Conservation (phyloP, 176 grass and related monocot genomes). For the Cymbopogon citratus region DNA sequence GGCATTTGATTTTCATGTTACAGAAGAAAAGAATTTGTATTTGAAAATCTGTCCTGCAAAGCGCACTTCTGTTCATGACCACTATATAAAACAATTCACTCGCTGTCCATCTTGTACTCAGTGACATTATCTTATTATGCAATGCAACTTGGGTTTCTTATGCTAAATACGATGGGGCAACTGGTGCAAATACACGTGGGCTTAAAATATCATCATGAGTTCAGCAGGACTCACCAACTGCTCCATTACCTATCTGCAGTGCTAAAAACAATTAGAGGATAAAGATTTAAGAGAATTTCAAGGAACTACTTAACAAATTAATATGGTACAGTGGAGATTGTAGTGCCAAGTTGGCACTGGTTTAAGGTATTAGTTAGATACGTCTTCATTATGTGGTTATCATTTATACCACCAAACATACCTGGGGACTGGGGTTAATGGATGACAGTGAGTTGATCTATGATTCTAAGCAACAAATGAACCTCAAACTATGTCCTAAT, state of each 20-base stretch:
- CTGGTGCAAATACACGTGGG: neutral
- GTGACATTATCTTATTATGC: neutral
- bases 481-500: neutral
- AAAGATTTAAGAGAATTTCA: neutral
- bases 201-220: neutral
- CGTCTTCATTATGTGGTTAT: neutral
- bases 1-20: no score
- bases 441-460: neutral
- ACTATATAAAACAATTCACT: neutral
- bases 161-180: neutral
- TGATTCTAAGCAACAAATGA: neutral
- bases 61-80: neutral
- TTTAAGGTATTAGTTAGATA: neutral
- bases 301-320: neutral
- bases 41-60: neutral
- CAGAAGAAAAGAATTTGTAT: neutral
- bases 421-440: neutral
- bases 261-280: neutral
- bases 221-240: neutral
- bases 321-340: neutral
- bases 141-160: neutral
- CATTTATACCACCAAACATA: neutral
- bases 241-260: neutral
- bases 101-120: neutral
- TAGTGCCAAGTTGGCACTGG: neutral